A percentile compares a stretch with the other conserved stretches of the same genome.
Evolutionary conservation across 768 basidiomycete genomes (phyloP).

Genomic region (Boletus reticuloceps): DNA sequence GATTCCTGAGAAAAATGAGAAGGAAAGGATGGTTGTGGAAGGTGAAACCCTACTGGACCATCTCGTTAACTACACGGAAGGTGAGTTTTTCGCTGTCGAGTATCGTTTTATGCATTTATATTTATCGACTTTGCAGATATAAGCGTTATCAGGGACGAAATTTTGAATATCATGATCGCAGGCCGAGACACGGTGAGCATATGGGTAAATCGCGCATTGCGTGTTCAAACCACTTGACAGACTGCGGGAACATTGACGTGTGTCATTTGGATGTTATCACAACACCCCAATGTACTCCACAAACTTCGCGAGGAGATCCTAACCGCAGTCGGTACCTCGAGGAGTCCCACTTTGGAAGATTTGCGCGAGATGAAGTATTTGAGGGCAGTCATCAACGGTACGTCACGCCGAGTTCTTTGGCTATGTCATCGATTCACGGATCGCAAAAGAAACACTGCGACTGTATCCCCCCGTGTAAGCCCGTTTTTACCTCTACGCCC

Average conservation of each 20-base stretch:
- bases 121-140: slow-evolving; percentile 21
- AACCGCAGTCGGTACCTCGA: slow-evolving; percentile 24
- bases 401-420: background rate
- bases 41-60: slow-evolving; percentile 31
- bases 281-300: slow-evolving; percentile 28
- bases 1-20: slow-evolving; percentile 3
- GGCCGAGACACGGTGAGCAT: slow-evolving; percentile 33
- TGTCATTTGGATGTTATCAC: slow-evolving; percentile 25
- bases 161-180: slow-evolving; percentile 37
- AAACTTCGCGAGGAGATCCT: slow-evolving; percentile 33
- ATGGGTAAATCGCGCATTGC: background rate
- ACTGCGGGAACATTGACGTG: slow-evolving; percentile 32
- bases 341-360: slow-evolving; percentile 29
- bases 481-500: background rate
- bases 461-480: slow-evolving; percentile 34
- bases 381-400: slow-evolving; percentile 38
- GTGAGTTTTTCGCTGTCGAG: slow-evolving; percentile 1
- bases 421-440: background rate
- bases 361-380: slow-evolving; percentile 40
- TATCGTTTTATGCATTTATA: background rate
- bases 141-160: slow-evolving; percentile 34
- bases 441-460: slow-evolving; percentile 28
- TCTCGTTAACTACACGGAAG: slow-evolving; percentile 30
- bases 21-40: slow-evolving; percentile 12
- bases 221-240: slow-evolving; percentile 10